Base-by-base conservation (phyloP, 2,329 filamentous ascomycete species). In the Beauveria bassiana region DNA sequence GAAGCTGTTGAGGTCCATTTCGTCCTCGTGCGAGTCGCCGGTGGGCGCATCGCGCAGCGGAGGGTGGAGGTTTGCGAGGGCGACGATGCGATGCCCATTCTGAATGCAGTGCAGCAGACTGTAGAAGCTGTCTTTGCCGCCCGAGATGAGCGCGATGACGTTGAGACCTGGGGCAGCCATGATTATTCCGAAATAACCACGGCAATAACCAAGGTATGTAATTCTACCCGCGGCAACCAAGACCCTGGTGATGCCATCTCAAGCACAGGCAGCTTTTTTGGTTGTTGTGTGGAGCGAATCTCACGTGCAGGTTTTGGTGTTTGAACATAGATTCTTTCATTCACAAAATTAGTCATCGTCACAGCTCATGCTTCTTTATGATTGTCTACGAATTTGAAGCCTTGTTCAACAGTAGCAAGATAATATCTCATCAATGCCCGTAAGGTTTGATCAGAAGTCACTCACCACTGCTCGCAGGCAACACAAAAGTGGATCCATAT, bases 61-160 rank as follows among this genome's bases (percentile, higher is more conserved):
- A 4, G 65, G 65, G 8, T 65, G 49, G 46, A 99, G 79, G 74
- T 99, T 99, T 55, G 91, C 95, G 53, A 99, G 79, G 8, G 95
- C 95, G 56, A 97, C 84, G 52, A 99, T 79, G 65, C 83, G 82
- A 74, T 98, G 93, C 26, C 91, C 92, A 72, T 96, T 90, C 63
- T 86, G 85, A 66, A 91, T 80, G 74, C 93, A 97, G 78, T 99
- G 95, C 62, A 97, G 83, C 66, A 96, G 83, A 22, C 91, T 93
- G 78, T 90, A 98, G 74, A 99, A 88, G 66, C 93, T 97, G 78
- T 99, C 95, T 77, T 99, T 99, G 66, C 95, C 95, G 63, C 95
- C 95, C 22, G 95, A 99, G 66, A 99, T 88, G 64, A 99, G 81
- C 55, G 91, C 93, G 68, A 99, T 93, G 65, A 97, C 92, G 67